Conservation (phyloP, 257 asterid species). For the Cruciata laevipes region DNA sequence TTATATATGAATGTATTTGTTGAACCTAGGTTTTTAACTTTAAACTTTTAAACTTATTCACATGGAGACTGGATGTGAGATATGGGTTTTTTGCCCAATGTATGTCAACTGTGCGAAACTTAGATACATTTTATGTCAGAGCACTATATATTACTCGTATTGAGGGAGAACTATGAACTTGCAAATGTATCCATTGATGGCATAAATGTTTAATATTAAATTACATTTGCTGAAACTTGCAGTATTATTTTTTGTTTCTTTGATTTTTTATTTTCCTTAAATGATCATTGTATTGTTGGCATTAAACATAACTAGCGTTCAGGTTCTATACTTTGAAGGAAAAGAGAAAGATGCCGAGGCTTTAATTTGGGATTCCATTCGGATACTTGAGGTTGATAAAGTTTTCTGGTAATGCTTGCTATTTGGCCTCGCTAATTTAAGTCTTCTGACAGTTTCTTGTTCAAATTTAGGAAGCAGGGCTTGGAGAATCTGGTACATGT, state of each 20-base stretch:
- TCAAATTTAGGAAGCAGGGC: slow-evolving; percentile 62
- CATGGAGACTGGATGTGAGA: not conserved
- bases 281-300: not conserved
- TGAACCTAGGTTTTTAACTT: not conserved
- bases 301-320: slow-evolving; percentile 16
- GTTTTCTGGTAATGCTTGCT: slow-evolving; percentile 19
- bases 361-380: slow-evolving; percentile 58
- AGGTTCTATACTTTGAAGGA: slow-evolving; percentile 74
- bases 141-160: not conserved
- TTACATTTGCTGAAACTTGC: not conserved
- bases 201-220: not conserved
- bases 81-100: not conserved
- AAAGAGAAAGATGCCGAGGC: slow-evolving; percentile 68
- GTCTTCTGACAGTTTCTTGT: slow-evolving; percentile 19
- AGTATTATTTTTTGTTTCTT: not conserved
- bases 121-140: not conserved
- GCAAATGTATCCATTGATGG: not conserved
- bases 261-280: not conserved
- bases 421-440: slow-evolving; percentile 4
- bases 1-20: not conserved
- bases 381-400: slow-evolving; percentile 63
- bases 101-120: not conserved
- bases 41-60: not conserved
- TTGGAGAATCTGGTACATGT: slow-evolving; percentile 55
- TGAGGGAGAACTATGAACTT: not conserved